phyloP scores from a whole-genome alignment of 2,329 filamentous ascomycete species.

The Trichoderma sp. region DNA sequence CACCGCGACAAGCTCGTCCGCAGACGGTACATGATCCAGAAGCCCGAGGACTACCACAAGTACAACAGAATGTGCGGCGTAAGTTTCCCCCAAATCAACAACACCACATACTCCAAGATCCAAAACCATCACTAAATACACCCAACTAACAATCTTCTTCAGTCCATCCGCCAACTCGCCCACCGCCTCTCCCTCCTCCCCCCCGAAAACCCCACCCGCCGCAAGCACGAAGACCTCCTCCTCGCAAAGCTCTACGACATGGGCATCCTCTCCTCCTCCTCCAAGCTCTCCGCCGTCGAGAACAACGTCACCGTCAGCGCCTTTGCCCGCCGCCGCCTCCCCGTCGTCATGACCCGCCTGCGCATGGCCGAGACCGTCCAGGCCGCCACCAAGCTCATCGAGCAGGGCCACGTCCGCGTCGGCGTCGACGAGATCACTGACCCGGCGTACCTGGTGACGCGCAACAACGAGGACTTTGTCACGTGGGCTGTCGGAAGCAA shows the following conservation, averaged over 20 bases:
- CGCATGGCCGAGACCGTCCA: conserved; percentile 90
- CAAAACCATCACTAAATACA: not conserved
- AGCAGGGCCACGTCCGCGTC: conserved; percentile 90
- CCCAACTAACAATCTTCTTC: not conserved
- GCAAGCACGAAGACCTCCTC: conserved; percentile 81
- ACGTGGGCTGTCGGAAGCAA: conserved; percentile 96
- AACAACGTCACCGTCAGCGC: conserved; percentile 84
- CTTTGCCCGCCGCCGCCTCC: conserved; percentile 78
- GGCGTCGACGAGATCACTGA: conserved; percentile 90
- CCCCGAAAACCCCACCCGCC: conserved; percentile 70
- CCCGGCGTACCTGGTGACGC: conserved; percentile 82
- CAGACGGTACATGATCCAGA: conserved; percentile 86
- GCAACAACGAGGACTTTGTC: conserved; percentile 92
- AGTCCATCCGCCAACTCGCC: conserved; percentile 82
- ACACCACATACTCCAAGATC: no score
- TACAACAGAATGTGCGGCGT: conserved; percentile 68
- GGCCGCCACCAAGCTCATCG: conserved; percentile 81
- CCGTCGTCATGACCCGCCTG: conserved; percentile 85
- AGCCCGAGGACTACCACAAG: conserved; percentile 77
- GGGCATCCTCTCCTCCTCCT: conserved; percentile 74
- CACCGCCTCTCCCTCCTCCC: conserved; percentile 85
- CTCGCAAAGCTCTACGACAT: conserved; percentile 92
- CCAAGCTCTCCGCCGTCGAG: conserved; percentile 82
- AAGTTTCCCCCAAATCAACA: not conserved
- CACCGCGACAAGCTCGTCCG: conserved; percentile 81